phyloP scores from a whole-genome alignment of 2,329 filamentous ascomycete species.

The Cladosporium sp. region DNA sequence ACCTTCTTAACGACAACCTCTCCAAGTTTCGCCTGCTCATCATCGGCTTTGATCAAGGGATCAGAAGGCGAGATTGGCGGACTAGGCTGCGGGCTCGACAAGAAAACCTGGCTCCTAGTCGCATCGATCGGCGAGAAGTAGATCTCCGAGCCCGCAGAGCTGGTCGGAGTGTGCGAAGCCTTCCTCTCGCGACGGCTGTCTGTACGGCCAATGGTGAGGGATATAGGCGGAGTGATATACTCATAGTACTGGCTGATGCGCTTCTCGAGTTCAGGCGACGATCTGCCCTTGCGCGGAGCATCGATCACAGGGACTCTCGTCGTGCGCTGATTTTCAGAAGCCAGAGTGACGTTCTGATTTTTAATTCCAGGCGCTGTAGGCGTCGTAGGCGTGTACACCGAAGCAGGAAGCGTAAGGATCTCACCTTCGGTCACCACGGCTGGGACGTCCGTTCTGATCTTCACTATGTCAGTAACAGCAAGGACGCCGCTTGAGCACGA shows the following conservation, averaged over 20 bases:
- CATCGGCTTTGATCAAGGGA: slow-evolving; percentile 11
- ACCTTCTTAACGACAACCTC: background rate
- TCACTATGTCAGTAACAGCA: background rate
- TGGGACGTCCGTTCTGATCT: background rate
- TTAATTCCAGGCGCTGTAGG: background rate
- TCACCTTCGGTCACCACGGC: background rate
- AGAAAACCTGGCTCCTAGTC: slow-evolving; percentile 23
- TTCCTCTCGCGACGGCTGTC: slow-evolving; percentile 7
- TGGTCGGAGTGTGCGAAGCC: slow-evolving; percentile 7
- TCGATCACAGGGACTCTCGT: background rate
- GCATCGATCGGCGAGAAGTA: slow-evolving; percentile 32
- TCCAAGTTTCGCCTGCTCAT: background rate
- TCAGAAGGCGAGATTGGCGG: slow-evolving; percentile 21
- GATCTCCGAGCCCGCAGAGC: slow-evolving; percentile 23
- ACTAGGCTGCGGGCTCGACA: slow-evolving; percentile 29
- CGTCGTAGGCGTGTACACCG: background rate
- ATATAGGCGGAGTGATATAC: slow-evolving; percentile 10
- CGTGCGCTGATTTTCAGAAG: background rate
- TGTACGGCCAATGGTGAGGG: background rate
- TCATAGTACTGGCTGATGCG: slow-evolving; percentile 15
- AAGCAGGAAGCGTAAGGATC: background rate
- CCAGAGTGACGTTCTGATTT: background rate
- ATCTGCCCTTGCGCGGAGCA: background rate
- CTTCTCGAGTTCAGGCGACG: background rate
- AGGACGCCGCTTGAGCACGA: slow-evolving; percentile 4